Base-by-base conservation (phyloP, 2,329 filamentous ascomycete genomes). In the Raffaelea albimanens region DNA sequence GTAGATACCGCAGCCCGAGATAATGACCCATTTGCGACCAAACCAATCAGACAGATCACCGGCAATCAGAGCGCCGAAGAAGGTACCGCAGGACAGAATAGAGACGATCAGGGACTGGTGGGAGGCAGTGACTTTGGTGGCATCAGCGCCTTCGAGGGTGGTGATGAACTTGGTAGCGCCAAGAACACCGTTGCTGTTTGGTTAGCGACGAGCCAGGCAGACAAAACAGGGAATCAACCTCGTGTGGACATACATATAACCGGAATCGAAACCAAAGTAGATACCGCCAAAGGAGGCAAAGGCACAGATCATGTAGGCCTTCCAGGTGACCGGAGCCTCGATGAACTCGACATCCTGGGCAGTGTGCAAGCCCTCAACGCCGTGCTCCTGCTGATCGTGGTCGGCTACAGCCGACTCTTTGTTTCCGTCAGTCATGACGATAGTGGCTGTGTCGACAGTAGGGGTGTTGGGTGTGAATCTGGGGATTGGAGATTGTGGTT, bases 221-320 rank as follows among this genome's bases (percentile, higher is more conserved):
- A n/a, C n/a, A n/a, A n/a, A n/a, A n/a, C n/a, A n/a, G n/a, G n/a
- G n/a, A n/a, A n/a, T n/a, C n/a, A n/a, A n/a, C n/a, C n/a, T n/a
- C n/a, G n/a, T n/a, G n/a, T n/a, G n/a, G n/a, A n/a, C n/a, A n/a
- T n/a, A n/a, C n/a, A n/a, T n/a, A n/a, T n/a, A n/a, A 56, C 84
- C 85, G 39, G 83, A 85, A 59, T 88, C 85, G 65, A 85, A 89
- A 44, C 85, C 85, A 66, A 87, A 85, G 69, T 87, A 83, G 66
- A 87, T 84, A 64, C 78, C 82, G 58, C 82, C 82, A 52, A 85
- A 83, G 31, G 81, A 79, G 51, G 82, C 82, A 54, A 85, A 85
- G 54, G 78, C 81, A 64, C 81, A 85, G 60, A 85, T 75, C 44
- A 83, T 52, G 63, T 85, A 85, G 48, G 81, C 81, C 69, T 82